A percentile compares a stretch with the other conserved stretches of the same genome.
phyloP scores from a whole-genome alignment of 345 rosid species.

The Noccaea bulbosa region DNA sequence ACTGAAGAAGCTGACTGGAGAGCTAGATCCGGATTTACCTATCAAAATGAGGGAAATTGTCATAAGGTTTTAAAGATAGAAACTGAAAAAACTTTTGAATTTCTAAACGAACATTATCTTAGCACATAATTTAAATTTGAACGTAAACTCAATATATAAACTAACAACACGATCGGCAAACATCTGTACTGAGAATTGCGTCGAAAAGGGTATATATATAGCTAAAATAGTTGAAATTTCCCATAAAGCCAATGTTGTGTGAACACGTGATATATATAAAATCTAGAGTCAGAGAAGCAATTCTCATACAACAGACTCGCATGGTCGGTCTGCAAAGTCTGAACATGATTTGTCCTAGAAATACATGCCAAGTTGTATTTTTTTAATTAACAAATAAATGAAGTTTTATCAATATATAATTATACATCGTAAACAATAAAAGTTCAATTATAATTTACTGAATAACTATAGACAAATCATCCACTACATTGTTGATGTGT shows the following conservation, averaged over 20 bases:
- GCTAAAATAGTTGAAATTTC: neutral
- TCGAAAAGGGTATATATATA: neutral
- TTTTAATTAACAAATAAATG: no score
- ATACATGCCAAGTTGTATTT: neutral
- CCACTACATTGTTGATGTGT: neutral
- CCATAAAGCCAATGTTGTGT: neutral
- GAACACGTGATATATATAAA: neutral
- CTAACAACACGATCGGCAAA: neutral
- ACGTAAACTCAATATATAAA: neutral
- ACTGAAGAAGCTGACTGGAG: no score
- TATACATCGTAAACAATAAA: neutral
- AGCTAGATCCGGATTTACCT: no score
- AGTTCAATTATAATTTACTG: neutral
- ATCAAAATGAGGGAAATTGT: neutral
- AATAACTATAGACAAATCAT: neutral
- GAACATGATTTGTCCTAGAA: neutral
- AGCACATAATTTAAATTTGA: neutral
- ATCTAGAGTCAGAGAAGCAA: neutral
- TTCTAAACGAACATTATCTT: neutral
- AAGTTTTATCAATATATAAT: neutral
- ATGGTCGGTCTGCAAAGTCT: neutral
- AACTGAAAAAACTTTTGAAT: no score
- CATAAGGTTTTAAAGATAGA: neutral
- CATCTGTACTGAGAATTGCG: neutral
- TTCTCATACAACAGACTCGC: neutral